Evolutionary conservation across 108 stramenopile species (phyloP).

Genomic region (Nitzschia sp.): DNA sequence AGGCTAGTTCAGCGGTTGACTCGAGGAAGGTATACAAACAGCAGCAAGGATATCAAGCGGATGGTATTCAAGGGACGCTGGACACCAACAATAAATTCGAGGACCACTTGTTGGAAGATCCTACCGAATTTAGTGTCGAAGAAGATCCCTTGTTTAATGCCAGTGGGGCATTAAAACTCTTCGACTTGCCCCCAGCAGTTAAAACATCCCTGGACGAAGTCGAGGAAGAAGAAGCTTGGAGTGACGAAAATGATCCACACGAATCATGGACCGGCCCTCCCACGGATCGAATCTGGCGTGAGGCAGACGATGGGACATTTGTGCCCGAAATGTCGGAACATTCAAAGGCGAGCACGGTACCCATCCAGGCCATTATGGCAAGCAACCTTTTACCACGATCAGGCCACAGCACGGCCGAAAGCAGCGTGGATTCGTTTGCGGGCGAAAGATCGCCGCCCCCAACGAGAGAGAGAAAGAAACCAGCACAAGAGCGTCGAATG

Average conservation of each 20-base stretch:
- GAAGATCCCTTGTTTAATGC: constrained; percentile 18
- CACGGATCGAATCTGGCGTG: background rate
- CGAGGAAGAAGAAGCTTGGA: background rate
- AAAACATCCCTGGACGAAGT: background rate
- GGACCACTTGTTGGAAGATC: constrained; percentile 4
- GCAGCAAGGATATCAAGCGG: background rate
- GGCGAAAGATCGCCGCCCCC: background rate
- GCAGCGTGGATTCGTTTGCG: constrained; percentile 15
- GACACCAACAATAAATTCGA: background rate
- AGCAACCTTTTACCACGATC: too few species aligned
- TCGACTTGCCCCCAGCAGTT: background rate
- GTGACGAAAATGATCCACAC: background rate
- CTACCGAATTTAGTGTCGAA: constrained; percentile 15
- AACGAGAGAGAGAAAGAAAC: too few species aligned
- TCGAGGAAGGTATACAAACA: background rate
- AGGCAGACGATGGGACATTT: background rate
- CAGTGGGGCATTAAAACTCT: constrained; percentile 3
- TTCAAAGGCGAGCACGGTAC: too few species aligned
- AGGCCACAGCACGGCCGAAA: too few species aligned
- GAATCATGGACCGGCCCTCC: background rate
- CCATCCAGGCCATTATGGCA: too few species aligned
- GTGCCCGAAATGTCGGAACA: too few species aligned
- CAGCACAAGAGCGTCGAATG: too few species aligned
- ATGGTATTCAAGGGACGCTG: background rate
- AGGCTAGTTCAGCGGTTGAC: constrained; percentile 8